phyloP scores from a whole-genome alignment of 2,329 filamentous ascomycete species.

The Drechslera avenae region DNA sequence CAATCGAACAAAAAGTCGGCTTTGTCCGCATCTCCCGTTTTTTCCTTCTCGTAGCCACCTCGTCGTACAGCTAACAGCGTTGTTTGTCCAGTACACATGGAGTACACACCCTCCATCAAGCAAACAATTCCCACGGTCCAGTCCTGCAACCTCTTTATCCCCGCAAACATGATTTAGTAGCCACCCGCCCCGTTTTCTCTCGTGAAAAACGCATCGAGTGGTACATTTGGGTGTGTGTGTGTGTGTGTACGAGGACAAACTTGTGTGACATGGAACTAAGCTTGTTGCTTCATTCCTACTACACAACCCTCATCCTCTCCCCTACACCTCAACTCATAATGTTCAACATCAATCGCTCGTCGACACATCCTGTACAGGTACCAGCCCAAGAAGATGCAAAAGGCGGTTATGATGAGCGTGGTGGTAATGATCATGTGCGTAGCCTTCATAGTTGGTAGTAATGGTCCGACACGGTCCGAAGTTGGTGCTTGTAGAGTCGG shows the following conservation, averaged over 20 bases:
- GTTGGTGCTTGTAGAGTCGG: too few relatives aligned
- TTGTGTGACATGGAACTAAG: background rate
- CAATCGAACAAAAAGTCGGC: too few relatives aligned
- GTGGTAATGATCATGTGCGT: slow-evolving; percentile 21
- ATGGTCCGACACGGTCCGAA: too few relatives aligned
- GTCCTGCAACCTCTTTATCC: too few relatives aligned
- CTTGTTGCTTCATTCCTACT: background rate
- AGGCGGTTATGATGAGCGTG: slow-evolving; percentile 17
- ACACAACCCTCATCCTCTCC: background rate
- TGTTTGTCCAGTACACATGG: too few relatives aligned
- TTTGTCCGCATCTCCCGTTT: background rate
- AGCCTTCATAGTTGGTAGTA: slow-evolving; percentile 8
- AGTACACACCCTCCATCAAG: too few relatives aligned
- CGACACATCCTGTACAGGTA: slow-evolving; percentile 21
- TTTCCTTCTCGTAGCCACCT: background rate
- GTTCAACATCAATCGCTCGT: slow-evolving; percentile 21
- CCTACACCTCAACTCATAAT: slow-evolving; percentile 8
- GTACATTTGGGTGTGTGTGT: background rate
- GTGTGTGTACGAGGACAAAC: background rate
- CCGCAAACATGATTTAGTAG: too few relatives aligned
- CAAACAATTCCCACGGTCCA: too few relatives aligned
- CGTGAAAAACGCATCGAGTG: background rate
- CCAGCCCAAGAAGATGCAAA: slow-evolving; percentile 24
- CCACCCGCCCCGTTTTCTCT: background rate
- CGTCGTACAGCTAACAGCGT: too few relatives aligned